Evolutionary conservation across 768 basidiomycete genomes (phyloP).

Genomic region (Panellus pusillus): DNA sequence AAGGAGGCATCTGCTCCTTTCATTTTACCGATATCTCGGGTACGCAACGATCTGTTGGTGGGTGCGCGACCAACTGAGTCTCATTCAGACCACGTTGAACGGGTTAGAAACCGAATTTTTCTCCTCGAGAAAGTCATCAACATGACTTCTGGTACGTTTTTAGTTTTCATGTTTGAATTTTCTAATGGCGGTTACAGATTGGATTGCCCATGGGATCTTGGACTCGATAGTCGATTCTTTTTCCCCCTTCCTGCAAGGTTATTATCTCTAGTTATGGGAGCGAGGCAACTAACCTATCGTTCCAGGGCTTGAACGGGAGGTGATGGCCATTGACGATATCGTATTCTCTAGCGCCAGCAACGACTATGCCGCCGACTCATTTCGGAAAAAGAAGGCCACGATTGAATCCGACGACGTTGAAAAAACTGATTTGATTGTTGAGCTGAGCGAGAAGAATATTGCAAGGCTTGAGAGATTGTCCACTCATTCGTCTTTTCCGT

Average conservation of each 20-base stretch:
- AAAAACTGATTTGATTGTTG: slow-evolving; percentile 6
- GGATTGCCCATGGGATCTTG: slow-evolving; percentile 90
- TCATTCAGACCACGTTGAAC: slow-evolving; percentile 66
- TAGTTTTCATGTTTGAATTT: background rate
- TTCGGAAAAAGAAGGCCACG: background rate
- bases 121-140: slow-evolving; percentile 59
- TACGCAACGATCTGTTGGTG: slow-evolving; percentile 24
- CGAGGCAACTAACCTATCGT: background rate
- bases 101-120: slow-evolving; percentile 70
- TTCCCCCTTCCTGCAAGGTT: slow-evolving; percentile 65
- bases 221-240: slow-evolving; percentile 95
- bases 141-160: slow-evolving; percentile 67
- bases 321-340: slow-evolving; percentile 71
- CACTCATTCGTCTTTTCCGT: slow-evolving; percentile 26
- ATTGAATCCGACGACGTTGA: background rate
- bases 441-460: slow-evolving; percentile 15
- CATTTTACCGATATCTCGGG: slow-evolving; percentile 86
- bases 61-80: slow-evolving; percentile 6
- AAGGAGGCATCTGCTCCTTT: slow-evolving; percentile 85
- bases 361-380: background rate
- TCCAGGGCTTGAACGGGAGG: slow-evolving; percentile 78
- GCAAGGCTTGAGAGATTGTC: slow-evolving; percentile 1
- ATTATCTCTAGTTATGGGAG: background rate
- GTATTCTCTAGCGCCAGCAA: slow-evolving; percentile 43
- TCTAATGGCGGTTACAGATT: slow-evolving; percentile 51